These are phyloP conservation scores for Cryptococcus neoformans DNA, from an alignment of 1,284 basidiomycete species.

Conservation along the genomic window DNA sequence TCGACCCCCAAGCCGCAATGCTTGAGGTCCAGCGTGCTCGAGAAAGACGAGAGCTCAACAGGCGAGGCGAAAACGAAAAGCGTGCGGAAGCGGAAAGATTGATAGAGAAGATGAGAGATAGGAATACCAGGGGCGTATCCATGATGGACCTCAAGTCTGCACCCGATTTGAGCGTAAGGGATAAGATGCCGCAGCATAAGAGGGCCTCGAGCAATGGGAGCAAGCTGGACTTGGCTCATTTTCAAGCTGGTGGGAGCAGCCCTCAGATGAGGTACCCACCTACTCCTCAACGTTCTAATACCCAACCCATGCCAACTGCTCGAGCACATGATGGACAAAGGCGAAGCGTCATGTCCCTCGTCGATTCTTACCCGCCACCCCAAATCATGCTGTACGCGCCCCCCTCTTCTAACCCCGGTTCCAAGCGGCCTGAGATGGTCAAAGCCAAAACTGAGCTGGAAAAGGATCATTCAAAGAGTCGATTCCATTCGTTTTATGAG, in stretches of 20 bases:
- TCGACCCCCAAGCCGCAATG: slow-evolving; percentile 14
- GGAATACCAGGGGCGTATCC: slow-evolving; percentile 7
- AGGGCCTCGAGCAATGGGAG: not conserved
- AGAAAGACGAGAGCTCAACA: slow-evolving; percentile 28
- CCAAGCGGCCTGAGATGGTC: not conserved
- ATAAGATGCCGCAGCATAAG: not conserved
- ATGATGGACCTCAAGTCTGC: slow-evolving; percentile 19
- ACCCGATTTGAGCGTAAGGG: not conserved
- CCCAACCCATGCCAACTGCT: not conserved
- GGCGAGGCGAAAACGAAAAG: slow-evolving; percentile 27
- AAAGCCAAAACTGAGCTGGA: not conserved
- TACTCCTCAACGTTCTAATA: not conserved
- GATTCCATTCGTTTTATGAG: slow-evolving; percentile 15
- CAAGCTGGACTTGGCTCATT: not conserved
- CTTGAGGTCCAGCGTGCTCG: slow-evolving; percentile 28
- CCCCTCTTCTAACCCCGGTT: not conserved
- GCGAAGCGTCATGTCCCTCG: not conserved
- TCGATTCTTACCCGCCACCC: not conserved
- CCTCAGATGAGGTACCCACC: not conserved
- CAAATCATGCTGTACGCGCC: not conserved
- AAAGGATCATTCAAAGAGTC: not conserved
- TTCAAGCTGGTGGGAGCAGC: not conserved
- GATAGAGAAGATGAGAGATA: slow-evolving; percentile 1
- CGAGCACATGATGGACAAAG: not conserved
- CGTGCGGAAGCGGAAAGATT: slow-evolving; percentile 22